phyloP scores from a whole-genome alignment of 208 protist species.

The Crithidia expoeki region DNA sequence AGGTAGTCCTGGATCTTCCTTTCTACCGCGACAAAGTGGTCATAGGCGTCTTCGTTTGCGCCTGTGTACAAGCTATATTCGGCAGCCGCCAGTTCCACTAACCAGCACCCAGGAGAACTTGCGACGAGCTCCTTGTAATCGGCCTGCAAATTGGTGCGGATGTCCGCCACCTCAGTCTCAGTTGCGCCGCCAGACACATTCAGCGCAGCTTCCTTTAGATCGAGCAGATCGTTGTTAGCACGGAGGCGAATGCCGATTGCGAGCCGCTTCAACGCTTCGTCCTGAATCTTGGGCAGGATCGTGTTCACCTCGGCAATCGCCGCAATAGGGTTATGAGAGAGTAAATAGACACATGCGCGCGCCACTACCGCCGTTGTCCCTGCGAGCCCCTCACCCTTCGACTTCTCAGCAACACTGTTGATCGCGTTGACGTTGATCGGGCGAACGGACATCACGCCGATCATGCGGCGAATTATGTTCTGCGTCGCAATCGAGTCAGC shows the following conservation, averaged over 20 bases:
- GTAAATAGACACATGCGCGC: conserved; percentile 55
- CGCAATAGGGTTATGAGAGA: conserved; percentile 48
- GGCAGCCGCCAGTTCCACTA: conserved; percentile 69
- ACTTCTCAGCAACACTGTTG: conserved; percentile 74
- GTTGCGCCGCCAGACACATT: conserved; percentile 76
- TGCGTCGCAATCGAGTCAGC: conserved; percentile 60
- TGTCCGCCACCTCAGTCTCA: conserved; percentile 74
- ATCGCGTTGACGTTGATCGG: conserved; percentile 54
- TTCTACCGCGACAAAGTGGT: conserved; percentile 61
- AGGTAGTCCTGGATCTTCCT: conserved; percentile 61
- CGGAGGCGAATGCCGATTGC: conserved; percentile 73
- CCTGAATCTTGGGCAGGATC: conserved; percentile 65
- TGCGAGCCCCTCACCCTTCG: conserved; percentile 69
- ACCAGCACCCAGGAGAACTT: conserved; percentile 74
- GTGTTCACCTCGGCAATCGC: conserved; percentile 66
- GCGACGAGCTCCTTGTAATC: conserved; percentile 70
- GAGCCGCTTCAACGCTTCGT: conserved; percentile 60
- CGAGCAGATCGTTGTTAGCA: conserved; percentile 70
- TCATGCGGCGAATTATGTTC: conserved; percentile 57
- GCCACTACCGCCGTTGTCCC: conserved; percentile 58
- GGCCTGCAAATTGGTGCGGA: conserved; percentile 52
- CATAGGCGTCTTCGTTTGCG: conserved; percentile 58
- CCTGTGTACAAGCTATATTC: conserved; percentile 85
- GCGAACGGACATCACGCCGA: conserved; percentile 48
- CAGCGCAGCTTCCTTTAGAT: conserved; percentile 77